These are phyloP conservation scores for Ilyonectria destructans DNA, from an alignment of 2,329 filamentous ascomycete species.

Conservation along the genomic window DNA sequence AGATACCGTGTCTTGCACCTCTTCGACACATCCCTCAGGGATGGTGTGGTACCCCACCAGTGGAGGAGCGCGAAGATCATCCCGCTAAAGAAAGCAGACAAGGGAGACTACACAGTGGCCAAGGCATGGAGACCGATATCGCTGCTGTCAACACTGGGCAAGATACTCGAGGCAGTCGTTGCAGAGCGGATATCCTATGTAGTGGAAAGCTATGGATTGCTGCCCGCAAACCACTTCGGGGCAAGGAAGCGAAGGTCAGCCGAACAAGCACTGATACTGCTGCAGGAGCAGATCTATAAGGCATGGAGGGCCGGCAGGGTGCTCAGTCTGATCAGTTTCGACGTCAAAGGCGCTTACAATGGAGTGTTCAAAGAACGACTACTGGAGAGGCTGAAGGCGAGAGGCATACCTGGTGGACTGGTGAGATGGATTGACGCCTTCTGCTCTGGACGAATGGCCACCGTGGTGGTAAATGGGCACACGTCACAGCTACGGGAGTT, in stretches of 20 bases:
- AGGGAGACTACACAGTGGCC: not conserved
- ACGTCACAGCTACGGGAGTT: too few relatives aligned
- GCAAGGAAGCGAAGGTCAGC: too few relatives aligned
- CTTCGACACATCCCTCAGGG: not conserved
- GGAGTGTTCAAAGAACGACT: slow-evolving; percentile 55
- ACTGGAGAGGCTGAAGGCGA: slow-evolving; percentile 26
- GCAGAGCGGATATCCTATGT: too few relatives aligned
- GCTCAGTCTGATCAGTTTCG: slow-evolving; percentile 56
- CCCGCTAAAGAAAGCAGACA: slow-evolving; percentile 2
- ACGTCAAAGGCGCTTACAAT: slow-evolving; percentile 61
- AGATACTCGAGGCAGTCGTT: too few relatives aligned
- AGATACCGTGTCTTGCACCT: not conserved
- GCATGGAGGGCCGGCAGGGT: slow-evolving; percentile 33
- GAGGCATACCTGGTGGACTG: slow-evolving; percentile 36
- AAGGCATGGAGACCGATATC: too few relatives aligned
- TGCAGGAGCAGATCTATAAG: too few relatives aligned
- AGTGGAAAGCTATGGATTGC: too few relatives aligned
- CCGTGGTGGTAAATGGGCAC: not conserved
- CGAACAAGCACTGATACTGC: too few relatives aligned
- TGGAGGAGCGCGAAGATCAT: slow-evolving; percentile 1
- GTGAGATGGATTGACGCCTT: slow-evolving; percentile 46
- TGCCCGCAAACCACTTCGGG: too few relatives aligned
- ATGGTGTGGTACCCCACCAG: not conserved
- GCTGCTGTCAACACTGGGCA: not conserved
- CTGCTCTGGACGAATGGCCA: slow-evolving; percentile 43